Base-by-base conservation (phyloP, 225 moss, liverwort and hornwort genomes). In the Climacium dendroides region DNA sequence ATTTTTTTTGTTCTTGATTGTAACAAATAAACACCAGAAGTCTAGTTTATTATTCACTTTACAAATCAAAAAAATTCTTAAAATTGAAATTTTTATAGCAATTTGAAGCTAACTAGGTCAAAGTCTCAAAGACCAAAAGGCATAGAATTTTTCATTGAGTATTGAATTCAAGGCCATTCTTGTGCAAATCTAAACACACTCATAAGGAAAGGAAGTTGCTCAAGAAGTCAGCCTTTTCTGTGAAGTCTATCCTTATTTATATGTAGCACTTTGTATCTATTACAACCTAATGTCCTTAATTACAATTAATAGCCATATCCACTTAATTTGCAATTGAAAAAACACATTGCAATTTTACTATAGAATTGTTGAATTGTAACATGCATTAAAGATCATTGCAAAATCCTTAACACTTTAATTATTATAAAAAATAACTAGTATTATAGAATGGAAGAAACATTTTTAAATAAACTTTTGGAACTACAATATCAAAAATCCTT, bases 171-270 rank as follows among this genome's bases (percentile, higher is more conserved):
- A 23, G 4, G 12, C 3, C 4, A 4, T 22, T 66, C 37, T 66
- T n/a, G 6, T 11, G 0, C 0, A 64, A 0, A 18, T 34, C 18
- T 8, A 64, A 62, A 32, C 5, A 34, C 18, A 18, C 5, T 5
- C 0, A 19, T 1, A 35, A 2, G 11, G 3, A 19, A n/a, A 10
- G 2, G 11, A 65, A n/a, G 19, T n/a, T n/a, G n/a, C 4, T 19
- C 0, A 65, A 0, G 19, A 65, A 66, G 6, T 20, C 20, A 35
- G 35, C 20, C 6, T 65, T n/a, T 3, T 64, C 65, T 35, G 18
- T 34, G 5, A 64, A 34, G 34, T 5, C 64, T 35, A 34, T 18
- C 18, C 9, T 63, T 9, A 34, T 34, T 35, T 19, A 64, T 34
- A n/a, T n/a, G n/a, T n/a, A n/a, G n/a, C n/a, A n/a, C n/a, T n/a